Evolutionary conservation across 179 eudicot species (phyloP).

Genomic region (Dionaea muscipula): DNA sequence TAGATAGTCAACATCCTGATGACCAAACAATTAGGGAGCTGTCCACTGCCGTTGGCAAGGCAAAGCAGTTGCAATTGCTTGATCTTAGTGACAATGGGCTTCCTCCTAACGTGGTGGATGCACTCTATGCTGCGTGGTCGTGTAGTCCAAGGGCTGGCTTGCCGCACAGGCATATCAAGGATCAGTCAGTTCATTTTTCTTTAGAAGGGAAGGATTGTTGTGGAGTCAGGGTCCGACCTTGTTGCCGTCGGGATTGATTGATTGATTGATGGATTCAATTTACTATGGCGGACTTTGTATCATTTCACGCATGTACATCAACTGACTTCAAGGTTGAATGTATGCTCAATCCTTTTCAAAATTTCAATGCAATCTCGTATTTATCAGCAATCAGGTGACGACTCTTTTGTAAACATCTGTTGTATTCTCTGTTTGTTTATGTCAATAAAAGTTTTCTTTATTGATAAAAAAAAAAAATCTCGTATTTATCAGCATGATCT

Average conservation of each 20-base stretch:
- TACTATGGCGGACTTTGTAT: too few species aligned
- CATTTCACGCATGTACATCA: too few species aligned
- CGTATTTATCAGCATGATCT: too few species aligned
- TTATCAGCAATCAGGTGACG: too few species aligned
- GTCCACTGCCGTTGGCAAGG: constrained; percentile 35
- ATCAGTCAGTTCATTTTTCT: constrained; percentile 42
- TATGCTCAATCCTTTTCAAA: too few species aligned
- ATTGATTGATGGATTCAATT: too few species aligned
- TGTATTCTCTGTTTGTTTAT: too few species aligned
- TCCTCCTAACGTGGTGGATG: constrained; percentile 29
- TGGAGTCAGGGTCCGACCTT: constrained; percentile 43
- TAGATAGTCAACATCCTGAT: constrained; percentile 11
- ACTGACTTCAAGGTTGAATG: too few species aligned
- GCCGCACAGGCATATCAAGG: constrained; percentile 37
- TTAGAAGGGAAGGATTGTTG: constrained; percentile 50
- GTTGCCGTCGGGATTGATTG: constrained; percentile 50
- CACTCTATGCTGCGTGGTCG: constrained; percentile 56
- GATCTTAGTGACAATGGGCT: constrained; percentile 76
- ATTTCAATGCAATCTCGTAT: too few species aligned
- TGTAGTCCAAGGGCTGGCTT: constrained; percentile 29
- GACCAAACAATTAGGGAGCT: constrained; percentile 28
- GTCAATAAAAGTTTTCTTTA: too few species aligned
- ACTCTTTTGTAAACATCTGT: too few species aligned
- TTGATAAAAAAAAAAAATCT: too few species aligned
- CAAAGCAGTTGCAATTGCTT: constrained; percentile 44